phyloP scores from a whole-genome alignment of 116 monocot genomes.

The Posidonia oceanica region DNA sequence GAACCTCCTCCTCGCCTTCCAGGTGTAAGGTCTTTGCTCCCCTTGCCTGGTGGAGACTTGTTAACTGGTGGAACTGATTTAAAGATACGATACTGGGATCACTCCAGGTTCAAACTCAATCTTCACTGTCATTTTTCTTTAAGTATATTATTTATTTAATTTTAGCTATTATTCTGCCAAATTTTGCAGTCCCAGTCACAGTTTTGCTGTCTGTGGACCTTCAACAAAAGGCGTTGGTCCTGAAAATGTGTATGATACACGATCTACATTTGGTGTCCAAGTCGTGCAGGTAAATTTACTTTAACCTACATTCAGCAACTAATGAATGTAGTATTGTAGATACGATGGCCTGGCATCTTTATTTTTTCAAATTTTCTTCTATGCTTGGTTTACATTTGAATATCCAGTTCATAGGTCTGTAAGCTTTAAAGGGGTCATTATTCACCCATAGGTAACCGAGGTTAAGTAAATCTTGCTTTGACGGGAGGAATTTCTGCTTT shows the following conservation, averaged over 20 bases:
- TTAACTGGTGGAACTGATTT: conserved; percentile 85
- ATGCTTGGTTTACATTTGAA: not conserved
- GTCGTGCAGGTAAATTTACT: conserved; percentile 73
- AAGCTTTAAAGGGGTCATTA: too few relatives aligned
- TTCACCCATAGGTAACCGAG: too few relatives aligned
- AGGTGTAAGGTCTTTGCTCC: conserved; percentile 70
- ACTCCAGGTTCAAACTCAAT: conserved; percentile 46
- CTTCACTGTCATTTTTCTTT: not conserved
- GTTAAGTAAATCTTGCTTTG: not conserved
- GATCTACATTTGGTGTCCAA: conserved; percentile 68
- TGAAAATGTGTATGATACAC: conserved; percentile 62
- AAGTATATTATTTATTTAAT: not conserved
- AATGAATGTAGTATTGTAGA: not conserved
- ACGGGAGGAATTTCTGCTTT: not conserved
- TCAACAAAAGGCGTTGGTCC: conserved; percentile 52
- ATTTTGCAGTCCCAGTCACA: conserved; percentile 61
- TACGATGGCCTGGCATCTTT: not conserved
- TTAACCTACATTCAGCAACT: not conserved
- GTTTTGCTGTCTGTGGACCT: conserved; percentile 76
- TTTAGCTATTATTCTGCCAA: conserved; percentile 2
- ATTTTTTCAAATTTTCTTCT: not conserved
- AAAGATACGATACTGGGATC: conserved; percentile 88
- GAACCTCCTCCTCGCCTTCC: conserved; percentile 63
- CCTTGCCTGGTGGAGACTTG: conserved; percentile 81
- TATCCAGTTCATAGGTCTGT: not conserved